These are phyloP conservation scores for Salisapilia sapeloensis DNA, from an alignment of 352 stramenopile genomes.

Conservation along the genomic window DNA sequence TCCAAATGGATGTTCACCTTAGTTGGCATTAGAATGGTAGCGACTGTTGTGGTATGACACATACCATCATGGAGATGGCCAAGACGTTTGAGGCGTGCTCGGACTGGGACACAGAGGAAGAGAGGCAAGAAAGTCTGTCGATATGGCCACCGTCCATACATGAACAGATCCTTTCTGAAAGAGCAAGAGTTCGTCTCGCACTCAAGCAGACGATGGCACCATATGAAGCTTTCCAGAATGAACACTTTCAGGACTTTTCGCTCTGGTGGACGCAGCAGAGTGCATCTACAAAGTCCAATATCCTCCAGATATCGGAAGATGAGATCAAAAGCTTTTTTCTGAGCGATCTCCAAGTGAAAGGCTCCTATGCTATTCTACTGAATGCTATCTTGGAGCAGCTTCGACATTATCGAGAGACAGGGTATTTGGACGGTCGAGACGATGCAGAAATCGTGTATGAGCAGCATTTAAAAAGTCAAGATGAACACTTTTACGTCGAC, in stretches of 20 bases:
- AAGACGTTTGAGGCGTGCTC: conserved; percentile 79
- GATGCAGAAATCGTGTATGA: conserved; percentile 58
- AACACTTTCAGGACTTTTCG: conserved; percentile 44
- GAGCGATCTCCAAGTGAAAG: conserved; percentile 77
- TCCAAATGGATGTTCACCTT: too few relatives aligned
- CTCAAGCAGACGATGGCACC: conserved; percentile 64
- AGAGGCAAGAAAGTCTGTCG: conserved; percentile 78
- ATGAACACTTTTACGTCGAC: not conserved
- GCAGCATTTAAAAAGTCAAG: conserved; percentile 9
- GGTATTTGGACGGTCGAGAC: conserved; percentile 79
- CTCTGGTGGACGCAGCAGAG: conserved; percentile 39
- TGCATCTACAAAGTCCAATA: conserved; percentile 21
- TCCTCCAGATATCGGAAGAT: conserved; percentile 76
- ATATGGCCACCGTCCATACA: conserved; percentile 80
- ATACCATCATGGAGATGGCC: conserved; percentile 75
- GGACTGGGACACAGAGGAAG: conserved; percentile 87
- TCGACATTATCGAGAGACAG: conserved; percentile 82
- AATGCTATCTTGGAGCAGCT: conserved; percentile 85
- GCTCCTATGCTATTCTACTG: conserved; percentile 79
- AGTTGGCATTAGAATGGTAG: conserved; percentile 78
- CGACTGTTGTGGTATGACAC: conserved; percentile 82
- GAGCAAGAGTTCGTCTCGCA: conserved; percentile 67
- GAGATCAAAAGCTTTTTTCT: conserved; percentile 75
- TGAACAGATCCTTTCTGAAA: conserved; percentile 85
- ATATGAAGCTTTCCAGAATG: conserved; percentile 41